phyloP scores from a whole-genome alignment of 2,329 filamentous ascomycete genomes.

The Rhynchosporium graminicola region DNA sequence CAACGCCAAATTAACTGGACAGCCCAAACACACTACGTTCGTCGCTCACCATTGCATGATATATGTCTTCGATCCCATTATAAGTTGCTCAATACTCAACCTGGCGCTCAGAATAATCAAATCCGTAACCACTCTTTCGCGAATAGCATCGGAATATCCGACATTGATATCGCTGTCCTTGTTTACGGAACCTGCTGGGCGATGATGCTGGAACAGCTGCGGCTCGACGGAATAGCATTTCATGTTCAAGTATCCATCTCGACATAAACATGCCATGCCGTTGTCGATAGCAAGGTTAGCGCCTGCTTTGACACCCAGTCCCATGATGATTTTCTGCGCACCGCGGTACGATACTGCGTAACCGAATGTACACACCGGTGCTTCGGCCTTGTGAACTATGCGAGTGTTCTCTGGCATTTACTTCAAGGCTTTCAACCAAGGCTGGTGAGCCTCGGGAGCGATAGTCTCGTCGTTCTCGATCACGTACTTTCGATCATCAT shows the following conservation, averaged over 20 bases:
- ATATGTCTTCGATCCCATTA: slow-evolving; percentile 26
- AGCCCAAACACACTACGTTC: too few relatives aligned
- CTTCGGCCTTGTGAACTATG: slow-evolving; percentile 36
- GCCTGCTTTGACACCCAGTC: slow-evolving; percentile 48
- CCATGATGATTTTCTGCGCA: slow-evolving; percentile 60
- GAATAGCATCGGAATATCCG: slow-evolving; percentile 19
- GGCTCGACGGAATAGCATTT: slow-evolving; percentile 41
- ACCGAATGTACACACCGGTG: slow-evolving; percentile 40
- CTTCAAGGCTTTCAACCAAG: slow-evolving; percentile 19
- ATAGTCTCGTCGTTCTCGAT: slow-evolving; percentile 37
- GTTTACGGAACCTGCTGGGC: slow-evolving; percentile 35
- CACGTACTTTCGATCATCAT: slow-evolving; percentile 26
- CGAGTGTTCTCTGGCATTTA: slow-evolving; percentile 30
- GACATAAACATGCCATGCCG: slow-evolving; percentile 40
- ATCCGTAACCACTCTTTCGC: slow-evolving; percentile 41
- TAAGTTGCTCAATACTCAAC: slow-evolving; percentile 41
- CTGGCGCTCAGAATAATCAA: slow-evolving; percentile 43
- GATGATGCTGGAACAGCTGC: slow-evolving; percentile 42
- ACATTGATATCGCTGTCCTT: slow-evolving; percentile 41
- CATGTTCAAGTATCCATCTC: slow-evolving; percentile 37
- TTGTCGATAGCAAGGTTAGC: slow-evolving; percentile 38
- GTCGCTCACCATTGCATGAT: slow-evolving; percentile 21
- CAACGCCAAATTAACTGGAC: too few relatives aligned
- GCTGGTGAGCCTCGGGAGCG: slow-evolving; percentile 28
- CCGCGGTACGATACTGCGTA: slow-evolving; percentile 40